These are phyloP conservation scores for Penicillium lividum DNA, from an alignment of 495 filamentous ascomycete species.

Conservation along the genomic window DNA sequence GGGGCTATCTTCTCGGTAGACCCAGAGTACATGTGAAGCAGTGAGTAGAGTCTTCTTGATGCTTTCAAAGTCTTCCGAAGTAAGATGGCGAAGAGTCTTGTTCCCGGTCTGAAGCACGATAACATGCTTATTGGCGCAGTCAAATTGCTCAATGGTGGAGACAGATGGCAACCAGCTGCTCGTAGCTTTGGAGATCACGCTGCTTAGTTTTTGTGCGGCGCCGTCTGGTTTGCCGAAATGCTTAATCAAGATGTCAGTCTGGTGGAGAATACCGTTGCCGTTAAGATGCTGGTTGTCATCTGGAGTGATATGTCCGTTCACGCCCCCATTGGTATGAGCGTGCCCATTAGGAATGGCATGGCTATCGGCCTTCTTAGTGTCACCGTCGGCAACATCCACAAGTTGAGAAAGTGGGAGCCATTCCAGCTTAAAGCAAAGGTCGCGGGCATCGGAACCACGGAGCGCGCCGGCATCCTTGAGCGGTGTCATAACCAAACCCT, in stretches of 20 bases:
- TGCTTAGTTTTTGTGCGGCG: slow-evolving; percentile 16
- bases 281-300: slow-evolving; percentile 8
- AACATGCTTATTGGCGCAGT: slow-evolving; percentile 20
- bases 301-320: slow-evolving; percentile 8
- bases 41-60: slow-evolving; percentile 29
- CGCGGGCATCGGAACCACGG: slow-evolving; percentile 14
- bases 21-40: slow-evolving; percentile 49
- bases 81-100: slow-evolving; percentile 24
- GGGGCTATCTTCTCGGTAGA: slow-evolving; percentile 46
- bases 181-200: slow-evolving; percentile 5
- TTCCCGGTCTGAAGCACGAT: slow-evolving; percentile 24
- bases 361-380: slow-evolving; percentile 7
- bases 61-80: slow-evolving; percentile 18
- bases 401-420: slow-evolving; percentile 29
- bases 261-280: slow-evolving; percentile 13
- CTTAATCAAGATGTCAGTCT: slow-evolving; percentile 18
- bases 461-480: slow-evolving; percentile 25
- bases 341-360: slow-evolving; percentile 6
- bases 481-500: slow-evolving; percentile 37
- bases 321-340: neutral
- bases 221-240: slow-evolving; percentile 21
- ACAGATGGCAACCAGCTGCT: slow-evolving; percentile 19
- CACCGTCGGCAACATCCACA: slow-evolving; percentile 5
- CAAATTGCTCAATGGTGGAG: slow-evolving; percentile 7
- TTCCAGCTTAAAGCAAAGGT: slow-evolving; percentile 38